Base-by-base conservation (phyloP, 2,329 filamentous ascomycete genomes). In the Penicillium sp. region DNA sequence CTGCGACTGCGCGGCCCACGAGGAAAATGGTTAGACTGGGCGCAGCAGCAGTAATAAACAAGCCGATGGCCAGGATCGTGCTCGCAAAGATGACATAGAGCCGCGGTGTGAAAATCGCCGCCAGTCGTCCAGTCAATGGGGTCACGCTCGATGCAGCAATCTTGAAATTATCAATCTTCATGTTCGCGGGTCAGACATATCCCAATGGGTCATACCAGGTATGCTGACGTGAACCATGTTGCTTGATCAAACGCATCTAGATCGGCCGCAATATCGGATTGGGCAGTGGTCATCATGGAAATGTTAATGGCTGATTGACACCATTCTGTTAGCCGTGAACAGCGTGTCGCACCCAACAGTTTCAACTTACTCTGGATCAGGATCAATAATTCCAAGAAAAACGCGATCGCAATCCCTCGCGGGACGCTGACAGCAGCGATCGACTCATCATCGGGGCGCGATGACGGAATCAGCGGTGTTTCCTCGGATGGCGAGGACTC, bases 151-250 rank as follows among this genome's bases (percentile, higher is more conserved):
- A 82, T 73, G 82, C 77, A 25, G 81, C 78, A 54, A 91, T 83
- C 82, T 81, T 66, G 79, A 73, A 62, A 20, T 5, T 37, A 39
- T 61, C 56, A 55, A 51, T 55, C 58, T 17, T 31, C 42, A 8
- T 15, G 17, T 42, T 12, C 8, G 8, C n/a, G 39, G 7, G 7
- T 41, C 17, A 39, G 15, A 17, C 7, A n/a, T 28, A n/a, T n/a
- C 45, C 54, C 63, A 22, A 22, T n/a, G 10, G 12, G 14, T 38
- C 57, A 57, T 72, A 81, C 79, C 73, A 95, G 81, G 71, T 91
- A 96, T 2, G 88, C 82, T 35, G 89, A 91, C 7, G 89, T 92
- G 72, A 95, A 92, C 91, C 91, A 96, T 74, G 86, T 90, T 38
- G 87, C 87, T 57, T 86, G 80, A 57, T 88, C 86, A 69, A 91